phyloP scores from a whole-genome alignment of 2,329 filamentous ascomycete genomes.

The Fusarium bactridioides region DNA sequence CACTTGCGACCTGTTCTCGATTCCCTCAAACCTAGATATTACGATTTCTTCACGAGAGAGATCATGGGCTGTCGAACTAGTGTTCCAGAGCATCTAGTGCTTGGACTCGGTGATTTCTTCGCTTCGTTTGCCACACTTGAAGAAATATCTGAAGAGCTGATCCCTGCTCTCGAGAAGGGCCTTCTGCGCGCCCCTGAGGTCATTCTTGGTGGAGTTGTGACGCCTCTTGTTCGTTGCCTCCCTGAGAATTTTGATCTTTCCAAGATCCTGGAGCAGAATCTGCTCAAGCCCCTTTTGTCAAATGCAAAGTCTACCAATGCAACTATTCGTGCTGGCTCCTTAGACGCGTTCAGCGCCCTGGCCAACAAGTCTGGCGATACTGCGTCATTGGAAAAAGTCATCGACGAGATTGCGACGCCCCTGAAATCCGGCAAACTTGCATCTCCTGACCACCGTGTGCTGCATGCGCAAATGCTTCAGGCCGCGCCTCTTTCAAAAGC shows the following conservation, averaged over 20 bases:
- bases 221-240: conserved; percentile 75
- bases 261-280: conserved; percentile 70
- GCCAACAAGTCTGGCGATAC: conserved; percentile 67
- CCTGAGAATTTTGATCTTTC: conserved; percentile 79
- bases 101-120: conserved; percentile 84
- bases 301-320: conserved; percentile 91
- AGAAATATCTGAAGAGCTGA: conserved; percentile 77
- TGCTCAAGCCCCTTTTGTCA: conserved; percentile 87
- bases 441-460: conserved; percentile 81
- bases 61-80: conserved; percentile 79
- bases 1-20: conserved; percentile 69
- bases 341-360: conserved; percentile 77
- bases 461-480: conserved; percentile 83
- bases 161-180: conserved; percentile 87
- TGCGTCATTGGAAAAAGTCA: conserved; percentile 69
- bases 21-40: conserved; percentile 73
- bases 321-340: conserved; percentile 76
- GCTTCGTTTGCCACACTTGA: conserved; percentile 73
- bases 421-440: conserved; percentile 86
- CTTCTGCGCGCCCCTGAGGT: conserved; percentile 90
- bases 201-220: conserved; percentile 80
- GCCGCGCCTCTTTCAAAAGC: conserved; percentile 66
- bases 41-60: conserved; percentile 85
- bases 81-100: conserved; percentile 75
- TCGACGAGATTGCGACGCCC: conserved; percentile 79